Percentiles rank a stretch among this genome's conserved stretches.
Evolutionary conservation across 2,329 filamentous ascomycete species (phyloP).

Genomic region (Pseudogymnoascus pannorum): DNA sequence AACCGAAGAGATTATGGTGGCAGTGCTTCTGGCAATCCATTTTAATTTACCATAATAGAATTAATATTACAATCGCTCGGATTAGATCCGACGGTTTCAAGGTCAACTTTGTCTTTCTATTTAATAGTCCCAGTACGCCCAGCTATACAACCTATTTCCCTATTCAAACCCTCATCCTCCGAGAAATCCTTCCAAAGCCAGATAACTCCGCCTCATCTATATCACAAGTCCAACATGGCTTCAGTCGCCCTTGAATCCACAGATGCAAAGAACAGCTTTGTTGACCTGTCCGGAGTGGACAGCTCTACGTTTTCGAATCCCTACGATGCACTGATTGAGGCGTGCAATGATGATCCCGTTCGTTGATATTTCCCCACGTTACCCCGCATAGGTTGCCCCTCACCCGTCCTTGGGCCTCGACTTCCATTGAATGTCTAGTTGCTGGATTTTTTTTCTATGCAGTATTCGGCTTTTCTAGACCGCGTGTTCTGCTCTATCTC

Average conservation of each 20-base stretch:
- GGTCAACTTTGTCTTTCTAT: too few species aligned
- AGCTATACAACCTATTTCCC: neutral
- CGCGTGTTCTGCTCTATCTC: neutral
- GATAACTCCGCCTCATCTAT: neutral
- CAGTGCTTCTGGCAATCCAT: neutral
- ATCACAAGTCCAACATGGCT: slow-evolving; percentile 16
- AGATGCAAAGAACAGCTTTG: slow-evolving; percentile 28
- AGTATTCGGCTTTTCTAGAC: too few species aligned
- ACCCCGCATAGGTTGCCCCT: slow-evolving; percentile 1
- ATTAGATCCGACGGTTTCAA: neutral
- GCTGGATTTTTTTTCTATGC: neutral
- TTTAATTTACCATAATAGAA: neutral
- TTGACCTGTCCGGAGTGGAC: slow-evolving; percentile 29
- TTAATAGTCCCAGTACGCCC: neutral
- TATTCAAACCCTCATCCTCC: neutral
- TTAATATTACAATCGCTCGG: neutral
- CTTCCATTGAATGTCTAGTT: neutral
- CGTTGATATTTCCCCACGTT: slow-evolving; percentile 5
- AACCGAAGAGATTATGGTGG: slow-evolving; percentile 1
- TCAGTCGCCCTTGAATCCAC: slow-evolving; percentile 16
- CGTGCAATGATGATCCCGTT: slow-evolving; percentile 28
- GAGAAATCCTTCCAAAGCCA: neutral
- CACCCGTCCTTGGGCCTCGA: neutral
- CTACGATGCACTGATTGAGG: slow-evolving; percentile 29
- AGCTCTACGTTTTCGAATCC: slow-evolving; percentile 24